phyloP scores from a whole-genome alignment of 805 yeast genomes.

The Myxozyma neglecta region DNA sequence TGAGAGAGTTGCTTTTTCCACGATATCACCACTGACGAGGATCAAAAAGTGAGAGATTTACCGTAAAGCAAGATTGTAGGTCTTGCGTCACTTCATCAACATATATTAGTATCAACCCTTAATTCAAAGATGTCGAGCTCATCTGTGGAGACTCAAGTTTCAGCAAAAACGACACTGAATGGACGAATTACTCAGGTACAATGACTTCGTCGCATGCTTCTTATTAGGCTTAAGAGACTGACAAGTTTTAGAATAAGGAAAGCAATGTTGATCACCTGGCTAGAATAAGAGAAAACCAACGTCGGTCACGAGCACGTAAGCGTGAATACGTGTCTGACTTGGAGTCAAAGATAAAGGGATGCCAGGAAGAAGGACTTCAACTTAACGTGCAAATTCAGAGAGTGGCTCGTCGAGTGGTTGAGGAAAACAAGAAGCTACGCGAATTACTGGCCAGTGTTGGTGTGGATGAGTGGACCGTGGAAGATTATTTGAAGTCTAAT shows the following conservation, averaged over 20 bases:
- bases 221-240: background rate
- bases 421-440: constrained; percentile 22
- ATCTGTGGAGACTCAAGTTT: too few relatives aligned
- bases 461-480: constrained; percentile 16
- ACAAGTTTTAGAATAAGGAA: background rate
- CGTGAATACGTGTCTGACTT: constrained; percentile 26
- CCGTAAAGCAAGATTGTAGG: too few relatives aligned
- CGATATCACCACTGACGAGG: too few relatives aligned
- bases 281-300: constrained; percentile 27
- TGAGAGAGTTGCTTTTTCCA: too few relatives aligned
- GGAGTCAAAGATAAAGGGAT: constrained; percentile 22
- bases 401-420: constrained; percentile 28
- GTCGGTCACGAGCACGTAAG: constrained; percentile 29
- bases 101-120: too few relatives aligned
- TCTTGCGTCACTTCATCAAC: too few relatives aligned
- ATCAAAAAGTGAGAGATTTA: too few relatives aligned
- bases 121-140: too few relatives aligned
- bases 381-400: constrained; percentile 27
- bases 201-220: too few relatives aligned
- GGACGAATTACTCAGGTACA: too few relatives aligned
- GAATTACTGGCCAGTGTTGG: constrained; percentile 20
- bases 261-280: constrained; percentile 17
- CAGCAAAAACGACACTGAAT: too few relatives aligned
- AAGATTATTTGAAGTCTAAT: constrained; percentile 15
- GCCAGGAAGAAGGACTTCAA: constrained; percentile 28